Conservation (phyloP, 768 basidiomycete genomes). For the Chiua virens region DNA sequence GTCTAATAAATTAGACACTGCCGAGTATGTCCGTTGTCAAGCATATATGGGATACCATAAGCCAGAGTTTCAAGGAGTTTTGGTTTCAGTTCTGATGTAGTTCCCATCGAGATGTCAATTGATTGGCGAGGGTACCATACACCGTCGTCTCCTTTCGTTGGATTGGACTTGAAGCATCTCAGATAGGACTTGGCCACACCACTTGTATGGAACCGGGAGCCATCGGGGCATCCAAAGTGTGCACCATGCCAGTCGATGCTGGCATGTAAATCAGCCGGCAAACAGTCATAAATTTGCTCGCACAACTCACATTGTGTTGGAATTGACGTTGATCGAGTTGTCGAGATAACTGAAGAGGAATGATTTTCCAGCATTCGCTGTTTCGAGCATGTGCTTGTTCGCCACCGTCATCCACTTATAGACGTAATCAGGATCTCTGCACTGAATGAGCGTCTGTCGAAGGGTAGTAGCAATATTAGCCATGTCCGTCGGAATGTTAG, state of each 20-base stretch:
- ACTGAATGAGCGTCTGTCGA: constrained; percentile 13
- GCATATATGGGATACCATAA: constrained; percentile 4
- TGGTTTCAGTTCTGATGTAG: constrained; percentile 17
- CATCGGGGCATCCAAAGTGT: constrained; percentile 22
- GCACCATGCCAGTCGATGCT: constrained; percentile 24
- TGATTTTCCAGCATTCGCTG: constrained; percentile 16
- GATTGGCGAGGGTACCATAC: constrained; percentile 15
- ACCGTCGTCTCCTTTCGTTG: constrained; percentile 19
- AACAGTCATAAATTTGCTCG: not conserved
- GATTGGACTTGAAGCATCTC: constrained; percentile 26
- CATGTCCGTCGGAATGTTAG: constrained; percentile 16
- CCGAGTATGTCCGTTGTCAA: not conserved
- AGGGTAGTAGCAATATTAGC: constrained; percentile 17
- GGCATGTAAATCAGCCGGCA: not conserved
- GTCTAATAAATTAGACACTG: no score
- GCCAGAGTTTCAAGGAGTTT: constrained; percentile 18
- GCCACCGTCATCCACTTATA: constrained; percentile 20
- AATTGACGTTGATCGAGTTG: constrained; percentile 18
- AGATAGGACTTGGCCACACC: constrained; percentile 19
- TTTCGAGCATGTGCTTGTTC: constrained; percentile 17
- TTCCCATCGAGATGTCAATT: constrained; percentile 25
- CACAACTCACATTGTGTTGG: constrained; percentile 19
- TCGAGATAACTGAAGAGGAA: constrained; percentile 12
- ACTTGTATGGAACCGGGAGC: constrained; percentile 15
- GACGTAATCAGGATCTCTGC: constrained; percentile 14